phyloP scores from a whole-genome alignment of 495 filamentous ascomycete genomes.

The Ramalina intermedia region DNA sequence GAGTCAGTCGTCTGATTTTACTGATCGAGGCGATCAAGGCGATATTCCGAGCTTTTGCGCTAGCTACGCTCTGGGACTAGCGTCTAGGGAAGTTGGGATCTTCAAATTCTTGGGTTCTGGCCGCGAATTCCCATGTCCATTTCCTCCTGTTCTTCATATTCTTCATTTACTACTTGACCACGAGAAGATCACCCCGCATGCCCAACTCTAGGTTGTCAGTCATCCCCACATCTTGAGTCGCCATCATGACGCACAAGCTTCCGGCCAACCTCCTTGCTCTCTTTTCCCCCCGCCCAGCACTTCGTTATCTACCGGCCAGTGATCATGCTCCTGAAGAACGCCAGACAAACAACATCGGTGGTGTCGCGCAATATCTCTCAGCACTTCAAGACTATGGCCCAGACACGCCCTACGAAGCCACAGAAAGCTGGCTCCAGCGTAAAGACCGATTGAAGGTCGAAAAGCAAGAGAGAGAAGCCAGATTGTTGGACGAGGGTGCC shows the following conservation, averaged over 20 bases:
- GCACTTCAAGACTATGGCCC: slow-evolving; percentile 56
- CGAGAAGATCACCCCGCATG: too few relatives aligned
- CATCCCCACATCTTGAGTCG: neutral
- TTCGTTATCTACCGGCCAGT: slow-evolving; percentile 74
- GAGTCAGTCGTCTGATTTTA: too few relatives aligned
- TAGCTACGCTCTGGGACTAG: too few relatives aligned
- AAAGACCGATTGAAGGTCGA: slow-evolving; percentile 67
- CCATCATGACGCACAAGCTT: slow-evolving; percentile 83
- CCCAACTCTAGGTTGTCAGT: too few relatives aligned
- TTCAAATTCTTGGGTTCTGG: too few relatives aligned
- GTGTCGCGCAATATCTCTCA: slow-evolving; percentile 59
- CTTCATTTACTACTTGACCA: too few relatives aligned
- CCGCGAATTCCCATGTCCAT: too few relatives aligned
- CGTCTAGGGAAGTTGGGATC: too few relatives aligned
- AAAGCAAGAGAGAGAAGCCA: slow-evolving; percentile 51
- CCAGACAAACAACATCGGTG: slow-evolving; percentile 53
- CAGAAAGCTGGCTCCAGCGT: slow-evolving; percentile 82
- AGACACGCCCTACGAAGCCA: slow-evolving; percentile 61
- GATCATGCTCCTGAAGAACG: slow-evolving; percentile 77
- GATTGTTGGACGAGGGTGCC: slow-evolving; percentile 45
- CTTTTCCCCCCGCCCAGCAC: slow-evolving; percentile 81
- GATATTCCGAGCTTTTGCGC: too few relatives aligned
- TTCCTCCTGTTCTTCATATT: too few relatives aligned
- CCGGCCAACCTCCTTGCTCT: slow-evolving; percentile 84
- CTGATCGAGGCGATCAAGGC: too few relatives aligned